Evolutionary conservation across 2,329 filamentous ascomycete species (phyloP), one percentile per base, ranked within the genome.

Genomic region (Xylaria sp.): DNA sequence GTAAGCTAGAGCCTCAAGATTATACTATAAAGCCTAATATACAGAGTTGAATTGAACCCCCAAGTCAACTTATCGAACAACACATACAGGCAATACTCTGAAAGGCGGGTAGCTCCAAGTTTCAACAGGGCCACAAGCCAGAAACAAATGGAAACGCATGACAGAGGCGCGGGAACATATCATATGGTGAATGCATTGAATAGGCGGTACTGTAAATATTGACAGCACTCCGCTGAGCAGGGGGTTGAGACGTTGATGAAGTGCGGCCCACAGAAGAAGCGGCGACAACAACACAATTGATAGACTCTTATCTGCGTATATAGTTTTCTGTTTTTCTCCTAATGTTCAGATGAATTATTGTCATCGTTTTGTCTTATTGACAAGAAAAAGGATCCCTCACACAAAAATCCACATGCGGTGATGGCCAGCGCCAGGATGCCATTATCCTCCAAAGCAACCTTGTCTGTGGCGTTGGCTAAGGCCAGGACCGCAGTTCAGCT

Each of bases 401-500:
- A 32, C 18, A 35, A 32, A 57, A 37, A 4, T 18, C 16, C 37
- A 40, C 32, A 44, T 44, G 55, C 18, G 1, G 37, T 21, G 23
- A 65, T 32, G 47, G 18, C 44, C 9, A 66, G n/a, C 25, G 23
- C 23, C 6, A 54, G 23, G 23, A 75, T 75, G 73, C 69, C 73
- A 6, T 69, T 72, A 21, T 74, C 72, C 54, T 70, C 68, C 16
- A 77, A 77, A 66, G 74, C 75, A 44, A 75, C 73, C 63, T 58
- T 77, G 18, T 75, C 74, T 3, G 70, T 70, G 51, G 75, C 75
- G 2, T 60, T 77, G 51, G 74, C 74, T 9, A 77, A 75, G 68
- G 75, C 74, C 13, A 74, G 72, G 57, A 77, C 75, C 2, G 75
- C 75, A 3, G 75, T 77, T 40, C 75, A 77, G 65, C 75, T 77